Base-by-base conservation (phyloP, 208 protist species). In the Leishmania martiniquensis region DNA sequence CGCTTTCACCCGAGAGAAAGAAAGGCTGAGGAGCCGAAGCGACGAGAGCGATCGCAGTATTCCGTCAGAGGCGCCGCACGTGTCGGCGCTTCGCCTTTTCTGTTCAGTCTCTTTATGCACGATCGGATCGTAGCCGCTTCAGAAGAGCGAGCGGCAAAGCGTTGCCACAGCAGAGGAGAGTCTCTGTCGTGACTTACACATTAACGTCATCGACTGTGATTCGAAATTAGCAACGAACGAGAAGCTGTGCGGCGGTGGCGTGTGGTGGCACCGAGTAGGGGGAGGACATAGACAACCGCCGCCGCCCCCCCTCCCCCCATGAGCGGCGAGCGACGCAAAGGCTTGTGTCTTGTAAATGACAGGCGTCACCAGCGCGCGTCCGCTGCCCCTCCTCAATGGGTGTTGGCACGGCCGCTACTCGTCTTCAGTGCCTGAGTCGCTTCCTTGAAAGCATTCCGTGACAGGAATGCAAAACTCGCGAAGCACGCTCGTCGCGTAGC, bases 401-500 rank as follows among this genome's bases (percentile, higher is more conserved):
- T 13, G 2, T 39, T 6, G 47, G 22, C 37, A 39, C 25, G 32
- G 20, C 9, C 12, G 29, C 13, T 62, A 78, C 12, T 77, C 76
- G 1, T 75, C 76, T 12, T 70, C 65, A 17, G 44, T 44, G 15
- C 29, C 69, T 29, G 70, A 42, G 7, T 77, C 80, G 6, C 10
- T 73, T 44, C 60, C 39, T 74, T 88, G 84, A 29, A 87, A 86
- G 39, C 67, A 77, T 32, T 97, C 91, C 4, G 83, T 80, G 42
- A 80, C 82, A 1, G 85, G 76, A 20, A 86, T 75, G 44, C 84
- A 87, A 66, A 98, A 91, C 82, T 98, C 95, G 12, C 95, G 78
- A 32, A 98, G 78, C 44, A 98, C 91, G 52, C 80, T 90, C 2
- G 95, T 98, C 29, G 95, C 95, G 75, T 98, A 98, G 75, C 89